Evolutionary conservation across 495 filamentous ascomycete genomes (phyloP).

Genomic region (Aeminium ludgeri): DNA sequence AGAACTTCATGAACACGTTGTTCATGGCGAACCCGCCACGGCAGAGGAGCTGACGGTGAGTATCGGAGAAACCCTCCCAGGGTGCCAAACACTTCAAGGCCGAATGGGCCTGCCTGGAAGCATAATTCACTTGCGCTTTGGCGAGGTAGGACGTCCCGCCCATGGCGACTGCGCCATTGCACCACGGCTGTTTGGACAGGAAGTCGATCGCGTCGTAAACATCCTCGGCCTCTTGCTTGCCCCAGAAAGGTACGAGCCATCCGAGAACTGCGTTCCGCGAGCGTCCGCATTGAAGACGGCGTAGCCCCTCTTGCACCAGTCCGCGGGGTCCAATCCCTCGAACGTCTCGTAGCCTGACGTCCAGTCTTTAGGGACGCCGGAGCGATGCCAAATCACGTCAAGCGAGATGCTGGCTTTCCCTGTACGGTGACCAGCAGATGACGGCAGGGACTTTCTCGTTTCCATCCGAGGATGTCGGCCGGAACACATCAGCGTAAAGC

Average conservation of each 20-base stretch:
- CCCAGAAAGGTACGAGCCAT: constrained; percentile 29
- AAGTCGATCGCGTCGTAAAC: constrained; percentile 31
- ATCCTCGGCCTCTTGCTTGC: constrained; percentile 30
- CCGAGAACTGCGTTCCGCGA: constrained; percentile 26
- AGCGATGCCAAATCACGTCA: too few species aligned
- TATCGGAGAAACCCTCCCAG: too few species aligned
- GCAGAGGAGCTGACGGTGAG: too few species aligned
- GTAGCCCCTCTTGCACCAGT: constrained; percentile 29
- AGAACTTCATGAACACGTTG: too few species aligned
- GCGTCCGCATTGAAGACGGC: constrained; percentile 31
- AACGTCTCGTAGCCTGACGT: constrained; percentile 25
- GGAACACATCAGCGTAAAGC: constrained; percentile 26
- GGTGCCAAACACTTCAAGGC: too few species aligned
- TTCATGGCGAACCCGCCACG: too few species aligned
- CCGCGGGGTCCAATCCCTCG: constrained; percentile 31
- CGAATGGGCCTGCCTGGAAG: too few species aligned
- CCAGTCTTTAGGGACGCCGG: too few species aligned
- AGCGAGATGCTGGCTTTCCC: constrained; percentile 3
- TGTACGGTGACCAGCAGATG: constrained; percentile 24
- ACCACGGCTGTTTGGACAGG: constrained; percentile 28
- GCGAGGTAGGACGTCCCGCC: constrained; percentile 28
- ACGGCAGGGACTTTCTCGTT: constrained; percentile 25
- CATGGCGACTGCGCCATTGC: constrained; percentile 30
- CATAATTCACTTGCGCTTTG: too few species aligned
- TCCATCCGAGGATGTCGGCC: constrained; percentile 15